Conservation (phyloP, 371 early-diverging fungal species). For the Mortierella sp. region DNA sequence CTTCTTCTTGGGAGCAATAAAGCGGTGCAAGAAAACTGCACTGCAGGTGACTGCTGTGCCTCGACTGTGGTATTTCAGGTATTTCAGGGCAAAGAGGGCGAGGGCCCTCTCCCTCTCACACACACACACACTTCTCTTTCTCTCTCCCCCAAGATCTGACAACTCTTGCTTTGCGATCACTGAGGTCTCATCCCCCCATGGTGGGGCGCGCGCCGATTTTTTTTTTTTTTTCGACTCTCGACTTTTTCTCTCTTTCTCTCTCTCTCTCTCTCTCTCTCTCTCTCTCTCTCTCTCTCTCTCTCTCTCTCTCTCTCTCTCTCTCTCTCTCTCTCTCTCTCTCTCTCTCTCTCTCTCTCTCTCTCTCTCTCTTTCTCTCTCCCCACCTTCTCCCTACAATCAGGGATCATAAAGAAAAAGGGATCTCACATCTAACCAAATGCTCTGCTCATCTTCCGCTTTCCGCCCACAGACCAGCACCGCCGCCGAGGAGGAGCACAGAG, state of each 20-base stretch:
- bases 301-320: neutral
- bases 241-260: neutral
- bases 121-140: no score
- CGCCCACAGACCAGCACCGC: no score
- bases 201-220: neutral
- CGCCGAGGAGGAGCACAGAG: conserved; percentile 3
- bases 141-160: no score
- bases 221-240: neutral
- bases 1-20: no score
- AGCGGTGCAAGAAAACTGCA: no score
- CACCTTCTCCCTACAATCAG: conserved; percentile 1
- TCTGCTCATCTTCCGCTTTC: no score
- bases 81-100: no score
- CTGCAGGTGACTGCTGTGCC: no score
- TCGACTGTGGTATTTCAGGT: no score
- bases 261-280: neutral
- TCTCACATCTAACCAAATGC: neutral
- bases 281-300: neutral
- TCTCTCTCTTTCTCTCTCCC: conserved; percentile 7
- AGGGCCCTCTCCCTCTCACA: conserved; percentile 18
- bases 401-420: neutral
- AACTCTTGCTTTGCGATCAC: no score
- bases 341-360: conserved; percentile 9
- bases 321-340: neutral
- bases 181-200: no score